Evolutionary conservation across 306 rosid genomes (phyloP), one percentile per base, ranked within the genome.

Genomic region (cucumber (Cucumis sativus)): DNA sequence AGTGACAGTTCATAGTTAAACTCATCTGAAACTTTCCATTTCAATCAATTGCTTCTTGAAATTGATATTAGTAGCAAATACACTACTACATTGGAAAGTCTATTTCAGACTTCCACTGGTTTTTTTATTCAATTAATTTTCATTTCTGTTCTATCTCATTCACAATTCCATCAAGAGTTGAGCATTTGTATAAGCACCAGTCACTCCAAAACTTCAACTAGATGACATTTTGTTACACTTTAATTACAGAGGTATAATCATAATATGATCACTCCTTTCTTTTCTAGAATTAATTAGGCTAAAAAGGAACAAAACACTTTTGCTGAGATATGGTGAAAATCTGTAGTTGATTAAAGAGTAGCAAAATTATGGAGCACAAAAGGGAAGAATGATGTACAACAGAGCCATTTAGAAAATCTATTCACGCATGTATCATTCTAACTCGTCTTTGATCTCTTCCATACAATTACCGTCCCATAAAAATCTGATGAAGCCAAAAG

Each of bases 401-500:
- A 52, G 41, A 72, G 43, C 59, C 59, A 51, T 51, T 70, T 25
- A 3, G 28, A 72, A 71, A 70, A 72, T 56, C 28, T 56, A 75
- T 75, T 30, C 63, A 74, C 62, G 28, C 41, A 20, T 57, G 8
- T 75, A 54, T 7, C 1, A 5, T 33, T 80, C 83, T 89, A 90
- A 66, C 85, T 79, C 60, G 88, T 67, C 85, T 88, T 95, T 72
- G 89, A 93, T 90, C 99, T 83, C 88, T 94, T 94, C 98, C 99
- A 92, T 74, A 92, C 96, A 81, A 95, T 95, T 47, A 95, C 99
- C 4, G 88, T 80, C 77, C 99, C 99, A 75, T 84, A 90, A 71
- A 95, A 83, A 85, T 95, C 98, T 20, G 96, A 95, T 39, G 98
- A 92, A 40, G 98, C 98, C 92, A 95, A 82, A 49, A 95, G 83